Base-by-base conservation (phyloP, 192 early-diverging fungal species). In the Chytriomyces sp. region DNA sequence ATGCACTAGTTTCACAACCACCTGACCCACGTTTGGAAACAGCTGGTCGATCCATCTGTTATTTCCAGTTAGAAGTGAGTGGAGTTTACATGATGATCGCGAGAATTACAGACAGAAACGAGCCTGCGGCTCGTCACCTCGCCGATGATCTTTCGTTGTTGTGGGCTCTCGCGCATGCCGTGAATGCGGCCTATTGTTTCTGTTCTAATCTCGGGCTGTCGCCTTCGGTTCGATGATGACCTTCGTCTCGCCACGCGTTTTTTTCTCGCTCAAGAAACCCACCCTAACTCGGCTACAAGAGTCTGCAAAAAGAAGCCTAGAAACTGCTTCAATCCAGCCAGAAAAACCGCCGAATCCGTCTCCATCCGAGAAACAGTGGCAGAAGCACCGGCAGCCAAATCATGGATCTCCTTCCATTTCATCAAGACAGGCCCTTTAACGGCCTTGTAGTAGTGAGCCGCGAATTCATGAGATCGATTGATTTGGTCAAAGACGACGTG, bases 401-500 rank as follows among this genome's bases (percentile, higher is more conserved):
- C 62, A 52, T 83, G 71, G 38, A 74, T 73, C 17, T 64, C 39
- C 52, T 80, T 77, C 85, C 89, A 88, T 52, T 82, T 56, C 22
- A 77, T 70, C n/a, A 88, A 52, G 8, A 86, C 39, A 2, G 82
- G 79, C 12, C 74, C 70, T 30, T 74, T 83, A 5, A 81, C 73
- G 30, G 80, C 73, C 40, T 75, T 79, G 60, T 87, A 82, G 73
- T 92, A 93, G 56, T 72, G 80, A 37, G 89, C 77, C 49, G 81
- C 64, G 77, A 92, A 92, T 34, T 82, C 84, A 37, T 82, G 77
- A 17, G 76, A 72, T 4, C 85, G 77, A 3, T 82, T 76, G 26
- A 93, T 91, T 36, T 85, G 84, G 6, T 69, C 72, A 64, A 88
- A 91, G 3, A 92, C 79, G n/a, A 66, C 61, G 58, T 81, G 86